A percentile compares a stretch with the other conserved stretches of the same genome.
These are phyloP conservation scores for Apiospora arundinis DNA, from an alignment of 2,329 filamentous ascomycete genomes.

Conservation along the genomic window DNA sequence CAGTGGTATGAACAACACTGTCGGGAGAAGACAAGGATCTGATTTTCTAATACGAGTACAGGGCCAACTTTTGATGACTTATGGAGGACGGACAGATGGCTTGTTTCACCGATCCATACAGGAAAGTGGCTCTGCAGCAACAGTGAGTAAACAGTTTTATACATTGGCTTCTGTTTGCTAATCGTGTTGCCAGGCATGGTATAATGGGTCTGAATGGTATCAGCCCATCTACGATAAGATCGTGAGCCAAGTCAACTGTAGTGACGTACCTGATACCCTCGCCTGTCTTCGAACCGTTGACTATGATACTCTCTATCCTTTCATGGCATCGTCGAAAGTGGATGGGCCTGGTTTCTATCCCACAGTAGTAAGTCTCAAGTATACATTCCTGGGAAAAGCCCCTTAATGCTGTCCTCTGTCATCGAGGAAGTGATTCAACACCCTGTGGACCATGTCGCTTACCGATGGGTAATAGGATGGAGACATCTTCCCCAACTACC, in stretches of 20 bases:
- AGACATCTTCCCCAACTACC: conserved; percentile 48
- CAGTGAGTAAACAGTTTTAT: conserved; percentile 2
- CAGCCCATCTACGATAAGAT: conserved; percentile 56
- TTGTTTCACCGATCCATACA: conserved; percentile 38
- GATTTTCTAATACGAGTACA: conserved; percentile 23
- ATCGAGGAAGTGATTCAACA: background rate
- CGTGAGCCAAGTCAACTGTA: conserved; percentile 54
- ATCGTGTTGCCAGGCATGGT: conserved; percentile 31
- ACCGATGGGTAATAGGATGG: conserved; percentile 50
- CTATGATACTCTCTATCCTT: conserved; percentile 52
- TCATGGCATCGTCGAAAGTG: conserved; percentile 45
- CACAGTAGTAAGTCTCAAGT: conserved; percentile 34
- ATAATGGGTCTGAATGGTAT: conserved; percentile 47
- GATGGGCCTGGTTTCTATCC: conserved; percentile 37
- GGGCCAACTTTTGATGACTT: conserved; percentile 37
- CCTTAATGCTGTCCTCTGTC: background rate
- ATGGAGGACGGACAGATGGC: conserved; percentile 36
- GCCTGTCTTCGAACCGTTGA: conserved; percentile 57
- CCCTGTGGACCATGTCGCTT: conserved; percentile 26
- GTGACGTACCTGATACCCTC: conserved; percentile 49
- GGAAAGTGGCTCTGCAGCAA: conserved; percentile 41
- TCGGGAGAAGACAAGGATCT: background rate
- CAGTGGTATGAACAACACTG: conserved; percentile 31
- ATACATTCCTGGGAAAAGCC: background rate
- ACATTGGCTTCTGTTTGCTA: background rate